A percentile compares a stretch with the other conserved stretches of the same genome.
Evolutionary conservation across 2,329 filamentous ascomycete species (phyloP).

Genomic region (Torrubiella hemipterigena): DNA sequence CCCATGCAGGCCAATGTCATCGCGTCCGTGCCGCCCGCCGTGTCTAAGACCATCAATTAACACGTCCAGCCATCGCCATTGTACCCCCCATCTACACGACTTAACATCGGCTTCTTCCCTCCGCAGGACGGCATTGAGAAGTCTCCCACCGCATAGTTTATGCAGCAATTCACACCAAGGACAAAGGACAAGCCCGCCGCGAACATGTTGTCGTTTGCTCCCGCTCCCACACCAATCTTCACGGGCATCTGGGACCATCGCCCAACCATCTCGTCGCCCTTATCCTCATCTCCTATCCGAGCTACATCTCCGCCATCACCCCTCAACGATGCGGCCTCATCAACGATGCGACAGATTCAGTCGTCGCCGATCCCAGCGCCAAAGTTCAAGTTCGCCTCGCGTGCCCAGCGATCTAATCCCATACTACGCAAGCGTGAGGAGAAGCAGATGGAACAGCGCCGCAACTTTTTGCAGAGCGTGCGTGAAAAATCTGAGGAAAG

Average conservation of each 20-base stretch:
- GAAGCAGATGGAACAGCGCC: conserved; percentile 49
- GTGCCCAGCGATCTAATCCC: conserved; percentile 50
- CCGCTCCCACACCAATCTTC: conserved; percentile 29
- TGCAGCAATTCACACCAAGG: no score
- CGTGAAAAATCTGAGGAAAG: conserved; percentile 47
- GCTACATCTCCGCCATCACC: conserved; percentile 35
- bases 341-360: conserved; percentile 25
- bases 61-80: no score
- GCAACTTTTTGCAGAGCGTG: conserved; percentile 58
- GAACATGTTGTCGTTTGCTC: conserved; percentile 29
- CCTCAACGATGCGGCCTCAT: conserved; percentile 27
- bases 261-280: conserved; percentile 39
- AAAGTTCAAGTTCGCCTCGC: conserved; percentile 39
- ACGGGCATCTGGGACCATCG: conserved; percentile 30
- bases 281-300: conserved; percentile 47
- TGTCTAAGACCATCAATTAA: no score
- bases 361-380: conserved; percentile 30
- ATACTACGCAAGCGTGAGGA: conserved; percentile 49
- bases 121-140: no score
- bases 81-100: no score
- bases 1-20: no score
- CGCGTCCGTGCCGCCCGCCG: no score
- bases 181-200: conserved; percentile 11
- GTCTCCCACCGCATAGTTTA: no score
- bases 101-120: no score